Evolutionary conservation across 495 filamentous ascomycete genomes (phyloP), one percentile per base, ranked within the genome.

Genomic region (Podospora sp.): DNA sequence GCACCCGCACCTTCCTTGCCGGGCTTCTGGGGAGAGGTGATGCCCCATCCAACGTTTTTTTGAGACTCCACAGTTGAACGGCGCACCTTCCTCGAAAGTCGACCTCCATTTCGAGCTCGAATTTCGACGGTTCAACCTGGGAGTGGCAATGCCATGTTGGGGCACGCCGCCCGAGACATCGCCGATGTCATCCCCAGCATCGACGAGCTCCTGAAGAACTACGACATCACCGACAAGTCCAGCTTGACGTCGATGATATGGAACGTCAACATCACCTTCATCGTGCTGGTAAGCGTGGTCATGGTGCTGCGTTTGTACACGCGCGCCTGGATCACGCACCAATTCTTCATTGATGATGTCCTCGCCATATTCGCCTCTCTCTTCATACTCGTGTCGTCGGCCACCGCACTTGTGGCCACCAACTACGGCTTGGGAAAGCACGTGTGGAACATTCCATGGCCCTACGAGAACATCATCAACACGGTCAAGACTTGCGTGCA

Each of bases 371-470:
- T 75, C 9, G 75, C 75, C 11, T 60, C 69, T 11, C 3, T 75
- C 33, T 77, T 67, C 21, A 70, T 68, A 24, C 18, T 75, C 9
- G 60, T 73, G 0, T 68, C 74, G 6, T 66, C 73, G 11, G 52
- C 64, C n/a, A 67, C 66, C 6, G 50, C 66, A 0, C 56, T 77
- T 0, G 61, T 60, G 11, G 75, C 72, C 1, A 71, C 72, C 0
- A 6, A 56, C 2, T 72, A 64, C 21, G 75, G 75, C 3, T 71
- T 77, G 25, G 75, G 75, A 1, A 53, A 70, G 52, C 75, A 77
- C 35, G 65, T 75, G 7, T 75, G 73, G 75, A 77, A 77, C 57
- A 64, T 77, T 14, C 51, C 59, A 2, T 35, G 29, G 14, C 66
- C 72, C 4, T 16, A 69, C 21, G 58, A 55, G 14, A 60, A 66